Percentiles rank a stretch among this genome's conserved stretches.
Evolutionary conservation across 73 alveolate species (phyloP).

Genomic region (Paramecium primaurelia): DNA sequence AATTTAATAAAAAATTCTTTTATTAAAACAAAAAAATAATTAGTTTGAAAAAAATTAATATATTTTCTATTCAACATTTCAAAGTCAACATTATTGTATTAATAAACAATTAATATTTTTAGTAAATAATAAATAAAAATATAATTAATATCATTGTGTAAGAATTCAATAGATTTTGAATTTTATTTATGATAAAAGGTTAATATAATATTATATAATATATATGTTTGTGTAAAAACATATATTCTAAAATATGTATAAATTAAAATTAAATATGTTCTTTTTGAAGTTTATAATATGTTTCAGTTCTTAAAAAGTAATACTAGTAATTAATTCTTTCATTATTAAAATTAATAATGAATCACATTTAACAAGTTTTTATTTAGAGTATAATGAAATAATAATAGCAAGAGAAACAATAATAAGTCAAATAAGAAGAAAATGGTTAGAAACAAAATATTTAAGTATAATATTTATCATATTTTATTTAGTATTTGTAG

Average conservation of each 20-base stretch:
- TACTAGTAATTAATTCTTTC: background rate
- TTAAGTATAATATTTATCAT: background rate
- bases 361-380: constrained; percentile 1
- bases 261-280: background rate
- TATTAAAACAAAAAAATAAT: too few relatives aligned
- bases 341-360: background rate
- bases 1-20: too few relatives aligned
- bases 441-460: background rate
- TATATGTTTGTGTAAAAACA: background rate
- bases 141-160: too few relatives aligned
- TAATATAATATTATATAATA: too few relatives aligned
- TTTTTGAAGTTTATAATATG: background rate
- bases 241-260: background rate
- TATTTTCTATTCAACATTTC: too few relatives aligned
- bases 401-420: background rate
- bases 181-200: too few relatives aligned
- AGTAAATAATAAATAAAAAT: too few relatives aligned
- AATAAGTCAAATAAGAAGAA: constrained; percentile 1
- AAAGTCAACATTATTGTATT: too few relatives aligned
- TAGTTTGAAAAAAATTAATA: too few relatives aligned
- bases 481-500: background rate
- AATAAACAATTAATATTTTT: too few relatives aligned
- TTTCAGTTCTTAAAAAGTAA: background rate
- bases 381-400: background rate
- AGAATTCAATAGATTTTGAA: too few relatives aligned